Base-by-base conservation (phyloP, 352 stramenopile genomes). In the Phytophthora boehmeriae region DNA sequence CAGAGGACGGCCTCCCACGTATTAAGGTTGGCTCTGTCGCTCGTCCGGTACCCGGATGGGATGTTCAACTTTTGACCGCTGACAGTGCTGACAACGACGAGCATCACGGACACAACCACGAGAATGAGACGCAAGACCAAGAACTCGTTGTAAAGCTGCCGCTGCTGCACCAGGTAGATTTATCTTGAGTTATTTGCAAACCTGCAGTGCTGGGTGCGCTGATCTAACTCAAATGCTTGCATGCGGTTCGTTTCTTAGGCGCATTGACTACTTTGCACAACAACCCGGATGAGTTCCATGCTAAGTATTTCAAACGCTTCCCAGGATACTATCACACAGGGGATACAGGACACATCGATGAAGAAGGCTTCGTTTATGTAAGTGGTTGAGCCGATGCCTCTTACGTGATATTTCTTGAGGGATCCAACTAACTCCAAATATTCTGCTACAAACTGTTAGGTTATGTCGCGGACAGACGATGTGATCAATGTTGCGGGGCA, bases 401-500 rank as follows among this genome's bases (percentile, higher is more conserved):
- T 44, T 11, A n/a, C n/a, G 14, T 52, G 34, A 30, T 5, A 16
- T 8, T 10, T 27, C 9, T 34, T n/a, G 4, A 8, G 17, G 20
- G 3, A 11, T 8, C 17, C 11, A 30, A 39, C 20, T 28, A 23
- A 52, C 19, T 2, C 19, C 19, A 19, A 35, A 38, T 22, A 20
- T 8, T n/a, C 16, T 2, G n/a, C 6, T 1, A 9, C 14, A 44
- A 30, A 22, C 13, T 44, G 5, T 0, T 53, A 90, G 80, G 88
- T 98, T 30, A 97, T 97, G 88, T 90, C 82, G 9, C 69, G 92
- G 65, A 95, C 84, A 6, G 91, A 98, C 69, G 92, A 98, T 61
- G 80, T 97, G 38, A 97, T 98, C 54, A 97, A 97, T 47, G 87
- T 94, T 28, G 80, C 89, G 0, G 92, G 89, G 5, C 91, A 98